Evolutionary conservation across 257 asterid genomes (phyloP).

Genomic region (Linaria vulgaris): DNA sequence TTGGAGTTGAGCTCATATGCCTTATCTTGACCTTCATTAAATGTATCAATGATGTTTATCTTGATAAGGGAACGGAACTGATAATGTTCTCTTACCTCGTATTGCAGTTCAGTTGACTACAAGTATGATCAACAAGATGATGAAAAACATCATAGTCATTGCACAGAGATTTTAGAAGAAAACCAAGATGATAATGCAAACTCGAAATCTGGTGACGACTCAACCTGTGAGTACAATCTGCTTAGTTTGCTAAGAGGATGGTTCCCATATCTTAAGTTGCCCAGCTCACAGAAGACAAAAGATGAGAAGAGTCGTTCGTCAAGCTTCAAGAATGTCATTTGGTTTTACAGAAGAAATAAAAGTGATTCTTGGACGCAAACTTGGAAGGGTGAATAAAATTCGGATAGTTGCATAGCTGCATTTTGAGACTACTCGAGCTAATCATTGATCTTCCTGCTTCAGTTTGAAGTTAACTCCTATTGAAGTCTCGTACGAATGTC

Average conservation of each 20-base stretch:
- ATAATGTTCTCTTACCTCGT: slow-evolving; percentile 12
- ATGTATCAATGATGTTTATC: slow-evolving; percentile 8
- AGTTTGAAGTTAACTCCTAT: slow-evolving; percentile 14
- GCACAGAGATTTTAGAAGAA: slow-evolving; percentile 25
- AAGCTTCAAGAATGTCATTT: slow-evolving; percentile 31
- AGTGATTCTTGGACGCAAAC: slow-evolving; percentile 27
- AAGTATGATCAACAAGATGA: slow-evolving; percentile 21
- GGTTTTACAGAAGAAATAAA: slow-evolving; percentile 30
- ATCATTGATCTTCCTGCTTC: background rate
- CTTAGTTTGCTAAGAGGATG: slow-evolving; percentile 47
- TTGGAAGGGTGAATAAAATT: slow-evolving; percentile 33
- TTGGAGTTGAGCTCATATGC: too few species aligned
- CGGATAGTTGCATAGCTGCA: background rate
- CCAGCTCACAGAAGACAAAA: slow-evolving; percentile 28
- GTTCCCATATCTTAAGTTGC: slow-evolving; percentile 53
- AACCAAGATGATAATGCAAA: slow-evolving; percentile 28
- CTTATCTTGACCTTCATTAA: background rate
- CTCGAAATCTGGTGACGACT: slow-evolving; percentile 23
- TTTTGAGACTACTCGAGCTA: too few species aligned
- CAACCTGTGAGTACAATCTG: slow-evolving; percentile 36
- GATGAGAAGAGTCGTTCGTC: slow-evolving; percentile 36
- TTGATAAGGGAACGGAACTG: background rate
- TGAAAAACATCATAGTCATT: slow-evolving; percentile 20
- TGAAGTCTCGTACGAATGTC: slow-evolving; percentile 4
- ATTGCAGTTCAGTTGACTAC: slow-evolving; percentile 30